Base-by-base conservation (phyloP, 2,329 filamentous ascomycete genomes). In the Trichophaea hybrida region DNA sequence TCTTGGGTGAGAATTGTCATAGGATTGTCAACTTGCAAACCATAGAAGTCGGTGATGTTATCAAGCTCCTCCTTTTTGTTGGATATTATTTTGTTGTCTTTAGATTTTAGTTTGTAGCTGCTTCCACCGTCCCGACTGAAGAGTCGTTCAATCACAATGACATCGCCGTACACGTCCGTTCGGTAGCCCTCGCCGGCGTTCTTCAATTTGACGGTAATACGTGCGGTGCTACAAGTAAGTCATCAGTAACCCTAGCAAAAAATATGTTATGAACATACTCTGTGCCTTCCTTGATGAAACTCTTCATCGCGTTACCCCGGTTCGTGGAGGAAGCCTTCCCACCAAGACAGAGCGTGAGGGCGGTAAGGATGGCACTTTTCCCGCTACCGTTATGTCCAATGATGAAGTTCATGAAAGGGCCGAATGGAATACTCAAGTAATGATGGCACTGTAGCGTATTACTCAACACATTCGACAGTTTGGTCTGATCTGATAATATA, bases 381-480 rank as follows among this genome's bases (percentile, higher is more conserved):
- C 93, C 93, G 70, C 91, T 97, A 35, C 93, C 93, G 70, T 98
- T 98, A 72, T 95, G 89, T 13, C 93, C 93, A 58, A 96, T 90
- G 63, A 98, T 90, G 73, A 98, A 98, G 73, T 98, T 98, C 72
- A 98, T 94, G 40, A 96, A 76, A 0, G 93, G 93, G 0, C 93
- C 93, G n/a, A 98, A 77, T 59, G 85, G 80, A 61, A 94, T 86
- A 48, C 85, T 81, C 15, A 97, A 78, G 58, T 84, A 83, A 49
- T 82, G 77, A 71, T 98, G 93, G 69, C 91, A 97, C 93, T 65
- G 57, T 38, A 43, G 32, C 17, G 51, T 31, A 15, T 33, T 13
- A 34, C 31, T 31, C 24, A 24, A 55, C 31, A 17, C 37, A 6
- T n/a, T n/a, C 34, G 1, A 24, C 34, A 44, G 31, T 31, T 56